Evolutionary conservation across 805 yeast genomes (phyloP).

Genomic region (Zygoascus ofunaensis): DNA sequence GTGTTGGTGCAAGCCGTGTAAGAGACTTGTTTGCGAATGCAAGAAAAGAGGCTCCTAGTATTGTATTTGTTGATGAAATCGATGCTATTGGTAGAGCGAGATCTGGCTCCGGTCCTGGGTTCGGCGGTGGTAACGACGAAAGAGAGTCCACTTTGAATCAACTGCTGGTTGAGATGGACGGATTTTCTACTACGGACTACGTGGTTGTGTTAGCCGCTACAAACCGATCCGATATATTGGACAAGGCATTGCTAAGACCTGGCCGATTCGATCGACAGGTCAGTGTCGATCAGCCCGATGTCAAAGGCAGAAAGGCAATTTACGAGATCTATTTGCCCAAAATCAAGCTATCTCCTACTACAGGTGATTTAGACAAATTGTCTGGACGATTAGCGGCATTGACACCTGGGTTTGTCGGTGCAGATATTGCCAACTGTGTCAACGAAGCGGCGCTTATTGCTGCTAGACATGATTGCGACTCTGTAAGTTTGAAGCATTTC

Average conservation of each 20-base stretch:
- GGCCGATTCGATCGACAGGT: slow-evolving; percentile 97
- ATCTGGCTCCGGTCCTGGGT: slow-evolving; percentile 43
- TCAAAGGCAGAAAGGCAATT: slow-evolving; percentile 90
- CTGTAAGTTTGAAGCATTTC: slow-evolving; percentile 69
- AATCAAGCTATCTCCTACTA: slow-evolving; percentile 47
- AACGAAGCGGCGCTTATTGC: slow-evolving; percentile 97
- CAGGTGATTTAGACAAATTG: slow-evolving; percentile 37
- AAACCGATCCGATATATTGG: slow-evolving; percentile 88
- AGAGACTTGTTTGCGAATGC: slow-evolving; percentile 92
- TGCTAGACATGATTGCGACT: slow-evolving; percentile 68
- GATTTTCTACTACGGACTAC: slow-evolving; percentile 83
- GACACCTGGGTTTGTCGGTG: slow-evolving; percentile 98
- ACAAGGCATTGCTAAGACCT: slow-evolving; percentile 88
- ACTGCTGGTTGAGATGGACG: slow-evolving; percentile 97
- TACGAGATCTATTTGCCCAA: slow-evolving; percentile 77
- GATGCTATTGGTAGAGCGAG: slow-evolving; percentile 98
- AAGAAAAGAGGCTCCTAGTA: slow-evolving; percentile 87
- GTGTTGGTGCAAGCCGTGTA: slow-evolving; percentile 97
- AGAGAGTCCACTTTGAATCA: slow-evolving; percentile 95
- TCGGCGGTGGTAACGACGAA: slow-evolving; percentile 70
- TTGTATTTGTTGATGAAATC: slow-evolving; percentile 95
- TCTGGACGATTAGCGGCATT: slow-evolving; percentile 87
- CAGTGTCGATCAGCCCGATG: slow-evolving; percentile 83
- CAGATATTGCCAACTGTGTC: slow-evolving; percentile 94
- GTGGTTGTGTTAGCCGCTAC: slow-evolving; percentile 98